These are phyloP conservation scores for Staphylotrichum tortipilum DNA, from an alignment of 495 filamentous ascomycete genomes.

Conservation along the genomic window DNA sequence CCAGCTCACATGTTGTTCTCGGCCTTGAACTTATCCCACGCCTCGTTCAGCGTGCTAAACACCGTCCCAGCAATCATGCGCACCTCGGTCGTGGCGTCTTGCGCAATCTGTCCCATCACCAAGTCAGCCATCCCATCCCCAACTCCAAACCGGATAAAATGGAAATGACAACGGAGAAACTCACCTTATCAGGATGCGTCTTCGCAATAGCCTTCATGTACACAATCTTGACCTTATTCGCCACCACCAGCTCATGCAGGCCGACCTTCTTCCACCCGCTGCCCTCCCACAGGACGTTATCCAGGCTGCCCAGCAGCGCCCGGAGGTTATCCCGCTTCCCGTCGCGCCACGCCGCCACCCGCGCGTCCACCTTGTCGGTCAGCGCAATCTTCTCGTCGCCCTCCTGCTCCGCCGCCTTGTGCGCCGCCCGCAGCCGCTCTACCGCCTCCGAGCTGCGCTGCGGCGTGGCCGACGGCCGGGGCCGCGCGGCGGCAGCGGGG, in stretches of 20 bases:
- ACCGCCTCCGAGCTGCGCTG: slow-evolving; percentile 56
- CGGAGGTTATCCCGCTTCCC: slow-evolving; percentile 89
- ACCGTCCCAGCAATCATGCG: slow-evolving; percentile 85
- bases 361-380: slow-evolving; percentile 70
- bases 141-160: too few relatives aligned
- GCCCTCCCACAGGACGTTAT: slow-evolving; percentile 82
- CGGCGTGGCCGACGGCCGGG: slow-evolving; percentile 17
- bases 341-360: slow-evolving; percentile 67
- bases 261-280: slow-evolving; percentile 95
- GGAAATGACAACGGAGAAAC: slow-evolving; percentile 17
- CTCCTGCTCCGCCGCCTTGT: slow-evolving; percentile 69
- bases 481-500: slow-evolving; percentile 31
- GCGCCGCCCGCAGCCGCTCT: slow-evolving; percentile 66
- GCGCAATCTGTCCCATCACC: slow-evolving; percentile 58
- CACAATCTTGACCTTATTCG: slow-evolving; percentile 86
- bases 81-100: slow-evolving; percentile 85
- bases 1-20: slow-evolving; percentile 63
- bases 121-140: slow-evolving; percentile 1
- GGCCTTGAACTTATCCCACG: slow-evolving; percentile 94
- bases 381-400: slow-evolving; percentile 92
- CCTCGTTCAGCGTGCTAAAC: slow-evolving; percentile 89
- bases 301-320: slow-evolving; percentile 78
- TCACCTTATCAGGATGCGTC: slow-evolving; percentile 97
- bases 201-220: slow-evolving; percentile 99
- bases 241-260: slow-evolving; percentile 81